Evolutionary conservation across 176 grass and related monocot species (phyloP).

Genomic region (Neostapfia colusana): DNA sequence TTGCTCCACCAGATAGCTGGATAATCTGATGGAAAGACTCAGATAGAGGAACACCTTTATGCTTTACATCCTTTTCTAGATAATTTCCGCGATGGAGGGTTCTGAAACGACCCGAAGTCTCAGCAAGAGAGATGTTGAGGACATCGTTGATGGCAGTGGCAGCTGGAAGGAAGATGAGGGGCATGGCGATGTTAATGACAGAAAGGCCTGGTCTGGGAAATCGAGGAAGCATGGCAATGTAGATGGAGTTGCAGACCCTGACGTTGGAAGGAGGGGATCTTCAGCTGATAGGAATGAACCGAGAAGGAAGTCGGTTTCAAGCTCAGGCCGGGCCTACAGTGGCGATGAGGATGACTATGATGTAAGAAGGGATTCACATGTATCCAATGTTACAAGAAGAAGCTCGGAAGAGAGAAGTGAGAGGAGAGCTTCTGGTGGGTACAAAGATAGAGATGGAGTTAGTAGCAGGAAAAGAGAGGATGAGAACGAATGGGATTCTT

Average conservation of each 20-base stretch:
- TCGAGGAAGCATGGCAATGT: slow-evolving; percentile 39
- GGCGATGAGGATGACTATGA: slow-evolving; percentile 41
- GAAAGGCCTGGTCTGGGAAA: slow-evolving; percentile 42
- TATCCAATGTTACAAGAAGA: slow-evolving; percentile 45
- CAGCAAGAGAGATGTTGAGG: slow-evolving; percentile 51
- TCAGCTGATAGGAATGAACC: slow-evolving; percentile 40
- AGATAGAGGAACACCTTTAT: background rate
- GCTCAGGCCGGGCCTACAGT: slow-evolving; percentile 15
- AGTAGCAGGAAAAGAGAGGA: slow-evolving; percentile 48
- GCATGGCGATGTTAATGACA: slow-evolving; percentile 8
- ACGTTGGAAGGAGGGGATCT: slow-evolving; percentile 28
- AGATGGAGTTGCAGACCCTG: slow-evolving; percentile 46
- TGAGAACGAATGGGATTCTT: slow-evolving; percentile 43
- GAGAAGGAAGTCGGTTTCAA: slow-evolving; percentile 33
- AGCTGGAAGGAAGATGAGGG: slow-evolving; percentile 46
- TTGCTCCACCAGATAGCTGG: background rate
- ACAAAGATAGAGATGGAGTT: slow-evolving; percentile 40
- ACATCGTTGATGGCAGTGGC: slow-evolving; percentile 31
- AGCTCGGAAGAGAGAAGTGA: slow-evolving; percentile 50
- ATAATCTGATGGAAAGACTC: background rate
- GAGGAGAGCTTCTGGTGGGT: slow-evolving; percentile 38
- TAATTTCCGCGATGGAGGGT: slow-evolving; percentile 28
- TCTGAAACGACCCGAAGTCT: slow-evolving; percentile 37
- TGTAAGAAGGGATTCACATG: slow-evolving; percentile 28
- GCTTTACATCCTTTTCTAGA: background rate